Percentiles rank a stretch among this genome's conserved stretches.
These are phyloP conservation scores for Pinus taeda DNA, from an alignment of 75 land plant genomes.

Conservation along the genomic window DNA sequence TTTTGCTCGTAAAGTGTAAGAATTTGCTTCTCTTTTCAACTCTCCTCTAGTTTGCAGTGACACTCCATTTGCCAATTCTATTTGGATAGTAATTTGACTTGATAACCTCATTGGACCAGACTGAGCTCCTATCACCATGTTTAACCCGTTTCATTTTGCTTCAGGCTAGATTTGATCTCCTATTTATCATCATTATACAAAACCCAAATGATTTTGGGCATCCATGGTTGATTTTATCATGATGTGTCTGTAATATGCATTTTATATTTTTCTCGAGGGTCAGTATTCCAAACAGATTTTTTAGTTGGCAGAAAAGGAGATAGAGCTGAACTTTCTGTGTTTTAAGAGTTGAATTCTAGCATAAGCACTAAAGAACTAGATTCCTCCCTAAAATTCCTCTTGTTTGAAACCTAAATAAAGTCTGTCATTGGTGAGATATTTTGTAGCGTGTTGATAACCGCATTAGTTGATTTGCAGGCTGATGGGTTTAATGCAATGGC, in stretches of 20 bases:
- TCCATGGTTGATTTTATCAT: not conserved
- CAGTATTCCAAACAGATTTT: not conserved
- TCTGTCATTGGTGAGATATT: not conserved
- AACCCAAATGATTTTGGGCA: not conserved
- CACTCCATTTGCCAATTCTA: too few relatives aligned
- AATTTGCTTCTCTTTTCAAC: not conserved
- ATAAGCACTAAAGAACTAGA: not conserved
- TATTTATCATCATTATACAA: not conserved
- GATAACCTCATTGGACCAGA: too few relatives aligned
- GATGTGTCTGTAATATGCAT: too few relatives aligned
- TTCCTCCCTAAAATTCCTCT: not conserved
- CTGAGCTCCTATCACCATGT: too few relatives aligned
- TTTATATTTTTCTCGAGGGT: not conserved
- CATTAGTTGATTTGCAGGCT: slow-evolving; percentile 39
- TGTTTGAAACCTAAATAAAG: not conserved
- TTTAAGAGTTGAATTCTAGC: not conserved
- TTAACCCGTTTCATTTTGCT: too few relatives aligned
- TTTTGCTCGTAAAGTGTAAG: not conserved
- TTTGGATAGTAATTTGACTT: too few relatives aligned
- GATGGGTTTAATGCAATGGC: slow-evolving; percentile 58
- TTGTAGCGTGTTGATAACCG: not conserved
- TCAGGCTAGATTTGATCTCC: not conserved
- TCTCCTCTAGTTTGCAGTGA: too few relatives aligned
- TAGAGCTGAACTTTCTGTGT: not conserved
- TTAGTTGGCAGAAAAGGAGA: not conserved